Evolutionary conservation across 1,284 basidiomycete species (phyloP), one percentile per base, ranked within the genome.

Genomic region (Ceratobasidium sp.): DNA sequence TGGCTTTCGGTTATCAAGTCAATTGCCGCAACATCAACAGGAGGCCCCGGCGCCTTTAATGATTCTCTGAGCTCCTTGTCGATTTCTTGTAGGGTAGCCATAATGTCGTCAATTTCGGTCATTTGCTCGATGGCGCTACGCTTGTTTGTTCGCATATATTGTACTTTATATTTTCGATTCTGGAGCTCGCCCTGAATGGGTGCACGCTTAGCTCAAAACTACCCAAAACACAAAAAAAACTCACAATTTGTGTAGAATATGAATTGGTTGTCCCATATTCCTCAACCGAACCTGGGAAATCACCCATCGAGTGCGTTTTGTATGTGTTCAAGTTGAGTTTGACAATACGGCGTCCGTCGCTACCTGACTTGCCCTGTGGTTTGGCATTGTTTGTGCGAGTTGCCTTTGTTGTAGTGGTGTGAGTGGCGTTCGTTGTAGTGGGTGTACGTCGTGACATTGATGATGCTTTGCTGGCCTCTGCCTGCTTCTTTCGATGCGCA

Each of bases 231-330:
- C 22, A 48, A 43, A 59, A 61, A 8, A 5, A 9, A 78, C 80
- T 39, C 69, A 82, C 81, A 2, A 74, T 74, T 46, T 81, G 78
- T 0, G 81, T 81, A 1, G 77, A 77, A 74, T 80, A 81, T 1
- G 75, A 77, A 37, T 81, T 79, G 0, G 78, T 81, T 24, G 80
- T 79, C 0, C 83, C 81, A 77, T 81, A 83, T 19, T 79, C 75
- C 13, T 74, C 75, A 31, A 84, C 84, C 0, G 77, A 75, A 2
- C 9, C 27, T 0, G 76, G 76, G 56, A 83, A 83, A 58, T 85
- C 82, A 0, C 80, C 82, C 2, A 84, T 75, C 0, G 80, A 78
- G 77, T 84, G 84, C 56, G 79, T 79, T 74, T 84, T 84, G 27
- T 68, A 68, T 16, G 51, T 68, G 37, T 54, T 56, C 6, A 68